Conservation (phyloP, 129 eudicot genomes). For the Flaveria bidentis region DNA sequence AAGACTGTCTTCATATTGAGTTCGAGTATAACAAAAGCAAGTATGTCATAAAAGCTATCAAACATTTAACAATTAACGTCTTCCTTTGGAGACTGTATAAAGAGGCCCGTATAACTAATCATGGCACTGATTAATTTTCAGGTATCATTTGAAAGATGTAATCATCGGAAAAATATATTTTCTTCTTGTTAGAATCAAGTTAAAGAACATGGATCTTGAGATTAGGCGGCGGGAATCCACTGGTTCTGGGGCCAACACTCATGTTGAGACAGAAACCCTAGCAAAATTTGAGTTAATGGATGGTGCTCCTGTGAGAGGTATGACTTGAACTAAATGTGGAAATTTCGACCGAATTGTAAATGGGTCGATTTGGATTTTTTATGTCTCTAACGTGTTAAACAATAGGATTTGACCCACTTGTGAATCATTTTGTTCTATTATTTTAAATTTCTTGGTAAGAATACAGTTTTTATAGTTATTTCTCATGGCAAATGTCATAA, state of each 20-base stretch:
- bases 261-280: constrained; percentile 97
- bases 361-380: neutral
- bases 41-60: constrained; percentile 49
- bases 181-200: constrained; percentile 95
- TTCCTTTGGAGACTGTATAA: neutral
- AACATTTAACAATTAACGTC: neutral
- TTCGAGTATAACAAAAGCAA: constrained; percentile 92
- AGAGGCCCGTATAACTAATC: neutral
- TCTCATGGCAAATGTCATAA: neutral
- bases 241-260: constrained; percentile 96
- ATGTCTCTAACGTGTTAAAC: neutral
- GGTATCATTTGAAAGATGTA: constrained; percentile 98
- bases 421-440: neutral
- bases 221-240: constrained; percentile 97
- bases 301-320: constrained; percentile 99
- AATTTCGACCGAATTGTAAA: neutral
- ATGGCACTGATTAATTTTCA: constrained; percentile 35
- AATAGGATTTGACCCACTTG: neutral
- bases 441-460: neutral
- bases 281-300: constrained; percentile 98
- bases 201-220: constrained; percentile 98
- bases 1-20: constrained; percentile 82
- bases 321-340: neutral
- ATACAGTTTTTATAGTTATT: neutral
- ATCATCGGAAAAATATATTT: constrained; percentile 95